Base-by-base conservation (phyloP, 192 early-diverging fungal species). In the Rhizophagus clarus region DNA sequence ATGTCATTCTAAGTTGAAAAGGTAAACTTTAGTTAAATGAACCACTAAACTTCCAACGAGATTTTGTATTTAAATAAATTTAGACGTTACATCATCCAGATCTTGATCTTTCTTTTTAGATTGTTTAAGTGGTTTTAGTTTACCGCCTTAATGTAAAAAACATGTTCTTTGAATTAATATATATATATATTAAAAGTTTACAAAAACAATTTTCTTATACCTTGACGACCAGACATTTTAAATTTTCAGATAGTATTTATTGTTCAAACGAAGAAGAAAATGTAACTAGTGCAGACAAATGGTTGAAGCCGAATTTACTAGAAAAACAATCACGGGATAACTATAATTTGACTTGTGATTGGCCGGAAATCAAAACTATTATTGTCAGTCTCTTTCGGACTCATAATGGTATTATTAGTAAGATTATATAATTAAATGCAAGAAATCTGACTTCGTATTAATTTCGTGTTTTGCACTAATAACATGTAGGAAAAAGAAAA, bases 51-150 rank as follows among this genome's bases (percentile, higher is more conserved):
- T 45, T 45, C 1, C 11, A 3, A 71, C 37, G 3, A 71, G 6
- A 40, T 0, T 71, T 26, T 49, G n/a, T 42, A 61, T 37, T 37
- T 28, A 68, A 20, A 17, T 5, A 32, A 32, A 68, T 8, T 32
- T 0, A 68, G 15, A 4, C 1, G 0, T 31, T 32, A 87, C 87
- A 12, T 94, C 92, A 81, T 94, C 92, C 12, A 84, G 6, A 1
- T 92, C 94, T 51, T 76, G 64, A 1, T 28, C 11, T 26, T 72
- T 81, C 85, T 92, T 91, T 90, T 95, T 94, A 72, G 90, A 79
- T 29, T 85, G 82, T 93, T 95, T 96, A 71, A 96, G 88, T 75
- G 94, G 94, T 90, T 94, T 94, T 66, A 91, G 83, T 84, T 94
- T 94, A 83, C 93, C 93, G 83, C 93, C 93, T 89, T 40, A 28